Base-by-base conservation (phyloP, 2,329 filamentous ascomycete species). In the Fusarium sp. region DNA sequence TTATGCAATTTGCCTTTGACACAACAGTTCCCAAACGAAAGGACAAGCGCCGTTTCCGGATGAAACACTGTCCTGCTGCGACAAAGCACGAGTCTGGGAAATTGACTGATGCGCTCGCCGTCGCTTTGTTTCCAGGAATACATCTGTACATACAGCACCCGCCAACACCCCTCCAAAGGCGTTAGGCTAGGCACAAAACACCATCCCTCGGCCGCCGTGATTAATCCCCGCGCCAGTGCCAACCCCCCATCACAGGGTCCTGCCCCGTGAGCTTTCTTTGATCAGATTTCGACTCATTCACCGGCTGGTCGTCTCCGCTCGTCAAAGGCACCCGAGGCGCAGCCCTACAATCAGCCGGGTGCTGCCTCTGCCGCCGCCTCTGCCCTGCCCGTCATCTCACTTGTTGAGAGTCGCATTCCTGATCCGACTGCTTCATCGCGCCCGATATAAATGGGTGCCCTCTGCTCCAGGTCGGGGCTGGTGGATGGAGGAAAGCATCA, bases 401-500 rank as follows among this genome's bases (percentile, higher is more conserved):
- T 46, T 46, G 16, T 40, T 47, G 18, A 54, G 36, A 44, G 31
- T 18, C 43, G 30, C 28, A 16, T 40, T 39, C 13, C 34, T 31
- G 10, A 4, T 27, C 60, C 36, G 37, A 41, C 43, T 30, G 18
- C 36, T 31, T 40, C 31, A 34, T 41, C 12, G 31, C 30, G 37
- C 59, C 28, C 15, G 40, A 59, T 58, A 63, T 75, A 75, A 73
- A 75, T 75, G 73, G 73, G 73, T 68, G 72, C 65, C 36, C 70
- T 75, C 62, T 75, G 73, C 72, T 75, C 73, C 36, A 65, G 70
- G 44, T 66, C 73, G n/a, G 63, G 63, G 34, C 44, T 36, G 37
- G 65, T 47, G n/a, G 71, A 60, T 47, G 59, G 58, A 59, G 65
- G 48, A 30, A 62, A 54, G 30, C 40, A 36, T 46, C 56, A 55